These are phyloP conservation scores for Noccaea caerulescens DNA, from an alignment of 345 rosid species.

Conservation along the genomic window DNA sequence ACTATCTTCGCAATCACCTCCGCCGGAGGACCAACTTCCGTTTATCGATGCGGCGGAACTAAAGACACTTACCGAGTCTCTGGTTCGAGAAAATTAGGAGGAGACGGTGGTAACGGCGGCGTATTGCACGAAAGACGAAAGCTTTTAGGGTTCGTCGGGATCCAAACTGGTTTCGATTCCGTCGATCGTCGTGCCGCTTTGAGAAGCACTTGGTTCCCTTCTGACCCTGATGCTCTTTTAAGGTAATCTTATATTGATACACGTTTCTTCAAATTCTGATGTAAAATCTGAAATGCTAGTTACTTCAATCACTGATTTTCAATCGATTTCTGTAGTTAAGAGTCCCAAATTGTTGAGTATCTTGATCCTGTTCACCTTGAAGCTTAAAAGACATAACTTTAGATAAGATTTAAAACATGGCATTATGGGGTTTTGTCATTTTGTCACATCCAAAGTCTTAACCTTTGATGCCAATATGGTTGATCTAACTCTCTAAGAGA, in stretches of 20 bases:
- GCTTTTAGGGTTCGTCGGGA: conserved; percentile 80
- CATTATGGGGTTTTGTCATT: conserved; percentile 10
- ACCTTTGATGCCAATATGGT: conserved; percentile 18
- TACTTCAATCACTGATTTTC: background rate
- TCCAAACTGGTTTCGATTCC: conserved; percentile 72
- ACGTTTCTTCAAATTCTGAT: conserved; percentile 16
- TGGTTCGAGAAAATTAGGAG: conserved; percentile 46
- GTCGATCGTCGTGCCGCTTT: conserved; percentile 59
- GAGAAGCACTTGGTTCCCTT: conserved; percentile 78
- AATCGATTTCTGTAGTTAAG: background rate
- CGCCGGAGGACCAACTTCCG: conserved; percentile 44
- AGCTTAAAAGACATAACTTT: conserved; percentile 5
- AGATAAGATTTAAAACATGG: conserved; percentile 5
- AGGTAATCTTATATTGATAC: conserved; percentile 47
- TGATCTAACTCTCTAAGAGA: background rate
- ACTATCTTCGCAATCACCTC: conserved; percentile 60
- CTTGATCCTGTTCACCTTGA: conserved; percentile 8
- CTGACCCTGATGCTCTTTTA: conserved; percentile 69
- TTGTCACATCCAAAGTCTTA: conserved; percentile 3
- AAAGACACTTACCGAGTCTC: conserved; percentile 60
- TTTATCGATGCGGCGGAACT: conserved; percentile 66
- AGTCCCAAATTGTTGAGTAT: background rate
- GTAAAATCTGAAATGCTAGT: background rate
- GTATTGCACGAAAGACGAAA: conserved; percentile 58
- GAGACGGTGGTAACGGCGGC: conserved; percentile 40